These are phyloP conservation scores for Gastrodia elata DNA, from an alignment of 106 monocot species.

Conservation along the genomic window DNA sequence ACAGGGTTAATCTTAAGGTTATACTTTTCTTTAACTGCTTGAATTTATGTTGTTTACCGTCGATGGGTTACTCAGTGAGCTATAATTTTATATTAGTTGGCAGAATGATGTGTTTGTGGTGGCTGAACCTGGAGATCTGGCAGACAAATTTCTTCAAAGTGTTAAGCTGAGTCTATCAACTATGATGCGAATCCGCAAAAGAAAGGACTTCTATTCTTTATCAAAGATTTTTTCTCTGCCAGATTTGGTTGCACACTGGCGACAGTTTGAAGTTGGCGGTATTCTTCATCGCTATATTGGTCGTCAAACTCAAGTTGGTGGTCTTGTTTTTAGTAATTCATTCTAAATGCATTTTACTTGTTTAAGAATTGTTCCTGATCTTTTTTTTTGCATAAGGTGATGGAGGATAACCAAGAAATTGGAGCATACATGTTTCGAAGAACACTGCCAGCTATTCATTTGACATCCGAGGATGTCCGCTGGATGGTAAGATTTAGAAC, in stretches of 20 bases:
- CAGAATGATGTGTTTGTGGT: conserved; percentile 99
- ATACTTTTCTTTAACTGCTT: conserved; percentile 8
- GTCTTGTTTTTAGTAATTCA: not conserved
- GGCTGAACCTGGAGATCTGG: conserved; percentile 90
- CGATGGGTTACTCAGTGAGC: not conserved
- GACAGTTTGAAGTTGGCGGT: conserved; percentile 77
- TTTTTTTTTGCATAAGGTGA: conserved; percentile 40
- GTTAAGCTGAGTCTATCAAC: conserved; percentile 65
- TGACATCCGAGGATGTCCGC: conserved; percentile 84
- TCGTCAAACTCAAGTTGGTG: conserved; percentile 81
- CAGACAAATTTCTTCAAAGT: conserved; percentile 85
- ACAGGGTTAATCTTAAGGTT: conserved; percentile 88
- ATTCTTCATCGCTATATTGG: conserved; percentile 93
- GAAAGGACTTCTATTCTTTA: conserved; percentile 39
- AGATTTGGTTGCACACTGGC: conserved; percentile 73
- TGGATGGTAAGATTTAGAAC: conserved; percentile 65
- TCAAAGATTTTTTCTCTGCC: conserved; percentile 48
- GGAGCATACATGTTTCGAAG: conserved; percentile 97
- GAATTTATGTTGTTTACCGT: not conserved
- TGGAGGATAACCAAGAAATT: conserved; percentile 99
- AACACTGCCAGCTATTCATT: conserved; percentile 78
- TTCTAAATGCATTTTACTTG: not conserved
- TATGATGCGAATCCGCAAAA: conserved; percentile 33
- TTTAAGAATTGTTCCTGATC: not conserved
- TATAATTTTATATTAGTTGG: conserved; percentile 48